These are phyloP conservation scores for Botrytis fragariae DNA, from an alignment of 2,329 filamentous ascomycete species.

Conservation along the genomic window DNA sequence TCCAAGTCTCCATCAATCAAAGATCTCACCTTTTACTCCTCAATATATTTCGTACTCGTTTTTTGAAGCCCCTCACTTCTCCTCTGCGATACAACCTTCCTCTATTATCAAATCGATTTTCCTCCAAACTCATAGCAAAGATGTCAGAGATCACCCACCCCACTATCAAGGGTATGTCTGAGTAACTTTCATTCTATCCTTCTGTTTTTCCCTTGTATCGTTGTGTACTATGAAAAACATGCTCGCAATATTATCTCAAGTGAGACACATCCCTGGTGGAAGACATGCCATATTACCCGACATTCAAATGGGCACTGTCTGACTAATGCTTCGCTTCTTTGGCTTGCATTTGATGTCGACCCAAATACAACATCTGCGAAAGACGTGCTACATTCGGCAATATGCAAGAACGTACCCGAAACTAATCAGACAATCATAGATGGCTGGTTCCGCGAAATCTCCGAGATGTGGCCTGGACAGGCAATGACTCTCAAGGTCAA, in stretches of 20 bases:
- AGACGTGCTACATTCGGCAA: constrained; percentile 17
- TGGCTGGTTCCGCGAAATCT: constrained; percentile 99
- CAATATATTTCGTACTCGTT: constrained; percentile 6
- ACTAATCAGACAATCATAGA: constrained; percentile 52
- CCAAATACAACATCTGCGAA: constrained; percentile 8
- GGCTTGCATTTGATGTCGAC: not conserved
- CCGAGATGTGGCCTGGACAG: constrained; percentile 97
- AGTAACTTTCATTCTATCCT: not conserved
- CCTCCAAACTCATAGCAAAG: constrained; percentile 10
- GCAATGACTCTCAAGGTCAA: constrained; percentile 98
- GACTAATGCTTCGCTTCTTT: not conserved
- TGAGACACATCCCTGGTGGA: not conserved
- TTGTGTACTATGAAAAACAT: not conserved
- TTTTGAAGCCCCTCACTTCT: not conserved
- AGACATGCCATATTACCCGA: not conserved
- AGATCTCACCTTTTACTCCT: not conserved
- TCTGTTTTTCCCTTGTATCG: not conserved
- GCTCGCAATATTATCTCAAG: constrained; percentile 10
- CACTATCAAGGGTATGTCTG: constrained; percentile 56
- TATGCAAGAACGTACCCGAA: constrained; percentile 3
- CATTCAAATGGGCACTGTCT: not conserved
- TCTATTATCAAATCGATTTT: not conserved
- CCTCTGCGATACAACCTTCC: not conserved
- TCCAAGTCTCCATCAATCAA: not conserved
- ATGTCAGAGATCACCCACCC: constrained; percentile 57